phyloP scores from a whole-genome alignment of 495 filamentous ascomycete genomes.

The Penicillium paxilli region DNA sequence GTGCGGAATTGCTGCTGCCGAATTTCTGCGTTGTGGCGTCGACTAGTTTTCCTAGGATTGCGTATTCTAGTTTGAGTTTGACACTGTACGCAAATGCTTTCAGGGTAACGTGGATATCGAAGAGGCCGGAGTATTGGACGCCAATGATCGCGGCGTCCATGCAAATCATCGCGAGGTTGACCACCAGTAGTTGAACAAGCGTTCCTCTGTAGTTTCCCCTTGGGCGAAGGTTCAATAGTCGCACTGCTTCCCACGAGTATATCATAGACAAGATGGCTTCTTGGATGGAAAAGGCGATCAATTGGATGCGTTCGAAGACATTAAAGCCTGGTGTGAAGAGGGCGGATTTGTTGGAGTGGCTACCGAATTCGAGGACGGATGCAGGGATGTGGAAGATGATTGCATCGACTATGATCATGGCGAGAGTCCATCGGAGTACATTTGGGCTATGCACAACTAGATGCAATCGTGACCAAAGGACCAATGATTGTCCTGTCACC shows the following conservation, averaged over 20 bases:
- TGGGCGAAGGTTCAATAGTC: constrained; percentile 39
- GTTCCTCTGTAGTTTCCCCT: constrained; percentile 32
- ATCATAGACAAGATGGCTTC: constrained; percentile 52
- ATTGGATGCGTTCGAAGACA: constrained; percentile 52
- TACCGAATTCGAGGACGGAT: constrained; percentile 50
- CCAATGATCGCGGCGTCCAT: constrained; percentile 46
- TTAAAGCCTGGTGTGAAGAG: constrained; percentile 30
- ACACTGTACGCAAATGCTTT: constrained; percentile 55
- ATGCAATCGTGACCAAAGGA: constrained; percentile 64
- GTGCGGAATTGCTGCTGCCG: constrained; percentile 17
- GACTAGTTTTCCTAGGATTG: constrained; percentile 49
- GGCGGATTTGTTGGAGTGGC: constrained; percentile 32
- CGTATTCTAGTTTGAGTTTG: constrained; percentile 58
- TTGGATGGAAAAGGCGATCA: constrained; percentile 50
- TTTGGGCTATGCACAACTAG: constrained; percentile 42
- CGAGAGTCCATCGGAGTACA: constrained; percentile 47
- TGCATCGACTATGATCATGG: constrained; percentile 56
- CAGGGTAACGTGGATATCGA: constrained; percentile 49
- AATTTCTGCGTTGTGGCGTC: constrained; percentile 21
- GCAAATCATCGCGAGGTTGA: constrained; percentile 48
- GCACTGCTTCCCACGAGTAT: constrained; percentile 48
- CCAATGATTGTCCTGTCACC: constrained; percentile 63
- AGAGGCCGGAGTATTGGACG: constrained; percentile 44
- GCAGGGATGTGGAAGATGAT: constrained; percentile 51
- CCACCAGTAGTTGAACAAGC: constrained; percentile 47